A percentile compares a stretch with the other conserved stretches of the same genome.
These are phyloP conservation scores for Bipolaris bicolor DNA, from an alignment of 2,329 filamentous ascomycete genomes.

Conservation along the genomic window DNA sequence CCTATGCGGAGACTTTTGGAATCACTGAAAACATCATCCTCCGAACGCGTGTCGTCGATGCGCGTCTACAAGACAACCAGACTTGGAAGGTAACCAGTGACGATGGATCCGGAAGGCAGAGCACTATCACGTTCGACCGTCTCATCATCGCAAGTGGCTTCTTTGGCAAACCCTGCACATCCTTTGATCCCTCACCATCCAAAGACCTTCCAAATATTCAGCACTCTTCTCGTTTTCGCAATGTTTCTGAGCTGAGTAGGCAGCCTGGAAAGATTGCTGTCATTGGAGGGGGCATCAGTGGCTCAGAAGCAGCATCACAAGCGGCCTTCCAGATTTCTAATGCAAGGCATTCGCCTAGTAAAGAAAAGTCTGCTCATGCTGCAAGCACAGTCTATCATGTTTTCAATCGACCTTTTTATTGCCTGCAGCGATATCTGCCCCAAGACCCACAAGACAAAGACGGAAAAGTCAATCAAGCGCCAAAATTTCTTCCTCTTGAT, in stretches of 20 bases:
- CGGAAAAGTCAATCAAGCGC: slow-evolving; percentile 50
- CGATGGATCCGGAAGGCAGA: slow-evolving; percentile 13
- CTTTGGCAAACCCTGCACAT: slow-evolving; percentile 58
- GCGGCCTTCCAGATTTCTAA: slow-evolving; percentile 75
- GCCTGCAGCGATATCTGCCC: slow-evolving; percentile 64
- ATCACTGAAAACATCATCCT: slow-evolving; percentile 57
- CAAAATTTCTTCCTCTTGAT: slow-evolving; percentile 74
- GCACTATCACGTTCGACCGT: slow-evolving; percentile 64
- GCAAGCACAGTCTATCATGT: slow-evolving; percentile 70
- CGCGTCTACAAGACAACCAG: slow-evolving; percentile 21
- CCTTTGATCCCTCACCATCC: slow-evolving; percentile 18
- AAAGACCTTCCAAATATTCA: slow-evolving; percentile 21
- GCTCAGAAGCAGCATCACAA: slow-evolving; percentile 75
- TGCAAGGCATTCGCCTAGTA: slow-evolving; percentile 59
- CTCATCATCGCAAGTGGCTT: slow-evolving; percentile 77
- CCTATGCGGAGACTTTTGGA: slow-evolving; percentile 67
- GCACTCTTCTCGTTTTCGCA: slow-evolving; percentile 41
- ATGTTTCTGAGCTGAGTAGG: slow-evolving; percentile 26
- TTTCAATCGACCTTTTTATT: slow-evolving; percentile 72
- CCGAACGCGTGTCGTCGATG: slow-evolving; percentile 48
- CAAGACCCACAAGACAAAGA: slow-evolving; percentile 29
- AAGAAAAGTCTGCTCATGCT: slow-evolving; percentile 31
- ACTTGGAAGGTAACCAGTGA: slow-evolving; percentile 33
- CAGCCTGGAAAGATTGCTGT: slow-evolving; percentile 68
- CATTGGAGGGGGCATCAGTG: slow-evolving; percentile 82